phyloP scores from a whole-genome alignment of 208 protist genomes.

The Leishmania martiniquensis region DNA sequence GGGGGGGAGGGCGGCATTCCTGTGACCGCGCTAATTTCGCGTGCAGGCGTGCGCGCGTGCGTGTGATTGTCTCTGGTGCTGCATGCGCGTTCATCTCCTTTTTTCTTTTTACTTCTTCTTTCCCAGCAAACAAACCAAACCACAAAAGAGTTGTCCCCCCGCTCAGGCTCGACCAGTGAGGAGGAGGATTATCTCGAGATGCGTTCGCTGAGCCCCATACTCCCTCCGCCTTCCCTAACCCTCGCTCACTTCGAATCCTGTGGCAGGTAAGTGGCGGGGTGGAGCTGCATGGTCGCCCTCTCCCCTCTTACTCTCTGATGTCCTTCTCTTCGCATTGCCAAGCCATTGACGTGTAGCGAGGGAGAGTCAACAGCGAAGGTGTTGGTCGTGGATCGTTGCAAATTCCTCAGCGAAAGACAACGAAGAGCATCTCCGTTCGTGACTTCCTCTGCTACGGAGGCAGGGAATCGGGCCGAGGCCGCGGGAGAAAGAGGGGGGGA shows the following conservation, averaged over 20 bases:
- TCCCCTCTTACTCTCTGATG: not conserved
- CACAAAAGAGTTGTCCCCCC: not conserved
- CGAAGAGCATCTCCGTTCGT: not conserved
- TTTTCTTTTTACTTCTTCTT: slow-evolving; percentile 26
- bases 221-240: not conserved
- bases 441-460: not conserved
- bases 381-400: not conserved
- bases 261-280: not conserved
- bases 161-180: not conserved
- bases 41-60: too few relatives aligned
- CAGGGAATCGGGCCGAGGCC: not conserved
- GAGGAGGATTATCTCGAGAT: not conserved
- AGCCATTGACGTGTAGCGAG: not conserved
- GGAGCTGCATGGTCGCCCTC: not conserved
- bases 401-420: not conserved
- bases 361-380: not conserved
- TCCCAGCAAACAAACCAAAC: slow-evolving; percentile 15
- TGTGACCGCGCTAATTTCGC: slow-evolving; percentile 1
- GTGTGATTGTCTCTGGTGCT: not conserved
- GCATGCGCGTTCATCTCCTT: not conserved
- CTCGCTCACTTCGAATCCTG: not conserved
- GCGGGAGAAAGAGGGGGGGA: too few relatives aligned
- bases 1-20: too few relatives aligned
- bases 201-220: not conserved
- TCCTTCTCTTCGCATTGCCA: not conserved